Conservation (phyloP, 106 monocot genomes). For the Dactylorhiza incarnata region DNA sequence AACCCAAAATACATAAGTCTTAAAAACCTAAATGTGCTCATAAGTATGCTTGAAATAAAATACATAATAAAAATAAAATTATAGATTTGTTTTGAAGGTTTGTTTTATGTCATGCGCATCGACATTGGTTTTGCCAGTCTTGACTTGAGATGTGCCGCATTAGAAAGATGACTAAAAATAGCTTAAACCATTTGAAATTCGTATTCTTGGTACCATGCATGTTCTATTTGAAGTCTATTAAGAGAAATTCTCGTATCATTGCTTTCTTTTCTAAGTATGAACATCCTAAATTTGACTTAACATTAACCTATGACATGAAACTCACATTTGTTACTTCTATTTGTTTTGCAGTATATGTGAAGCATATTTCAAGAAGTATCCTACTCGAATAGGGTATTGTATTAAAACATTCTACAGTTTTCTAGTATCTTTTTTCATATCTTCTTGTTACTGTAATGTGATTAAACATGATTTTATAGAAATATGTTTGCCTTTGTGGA, state of each 20-base stretch:
- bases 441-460: neutral
- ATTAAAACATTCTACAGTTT: neutral
- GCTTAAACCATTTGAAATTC: too few relatives aligned
- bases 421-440: conserved; percentile 1
- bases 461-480: neutral
- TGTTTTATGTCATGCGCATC: too few relatives aligned
- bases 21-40: too few relatives aligned
- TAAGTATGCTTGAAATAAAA: too few relatives aligned
- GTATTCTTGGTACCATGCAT: neutral
- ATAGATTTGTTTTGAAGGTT: too few relatives aligned
- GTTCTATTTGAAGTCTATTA: neutral
- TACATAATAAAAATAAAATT: too few relatives aligned
- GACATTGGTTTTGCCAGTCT: too few relatives aligned
- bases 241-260: neutral
- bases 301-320: neutral
- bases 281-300: neutral
- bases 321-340: neutral
- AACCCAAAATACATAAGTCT: too few relatives aligned
- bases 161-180: too few relatives aligned
- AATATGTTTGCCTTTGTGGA: neutral
- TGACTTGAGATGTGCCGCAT: too few relatives aligned
- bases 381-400: conserved; percentile 70
- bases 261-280: neutral
- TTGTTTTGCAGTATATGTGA: conserved; percentile 86
- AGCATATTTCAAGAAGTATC: conserved; percentile 94